Conservation (phyloP, 345 rosid genomes). For the Carallia pectinifolia region DNA sequence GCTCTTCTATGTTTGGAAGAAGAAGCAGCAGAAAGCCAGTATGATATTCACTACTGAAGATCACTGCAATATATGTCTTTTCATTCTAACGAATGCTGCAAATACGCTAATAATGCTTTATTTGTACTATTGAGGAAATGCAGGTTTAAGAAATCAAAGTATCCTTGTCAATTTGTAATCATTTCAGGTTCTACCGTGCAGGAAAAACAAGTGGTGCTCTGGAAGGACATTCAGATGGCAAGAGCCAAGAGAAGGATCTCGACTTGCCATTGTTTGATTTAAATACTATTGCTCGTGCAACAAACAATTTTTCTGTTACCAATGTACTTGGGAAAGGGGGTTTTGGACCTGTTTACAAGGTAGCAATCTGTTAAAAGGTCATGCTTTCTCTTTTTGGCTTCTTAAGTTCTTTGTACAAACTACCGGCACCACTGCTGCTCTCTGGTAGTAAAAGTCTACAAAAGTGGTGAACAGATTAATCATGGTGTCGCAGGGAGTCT, state of each 20-base stretch:
- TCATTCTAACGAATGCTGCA: background rate
- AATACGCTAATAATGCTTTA: background rate
- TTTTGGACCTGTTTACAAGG: slow-evolving; percentile 16
- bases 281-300: background rate
- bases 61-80: background rate
- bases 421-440: background rate
- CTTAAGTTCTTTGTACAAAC: too few species aligned
- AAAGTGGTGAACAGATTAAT: background rate
- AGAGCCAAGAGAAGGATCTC: background rate
- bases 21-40: background rate
- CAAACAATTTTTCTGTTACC: slow-evolving; percentile 2
- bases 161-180: background rate
- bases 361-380: background rate
- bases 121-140: background rate
- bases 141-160: background rate
- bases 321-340: slow-evolving; percentile 10
- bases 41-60: background rate
- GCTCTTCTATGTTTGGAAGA: background rate
- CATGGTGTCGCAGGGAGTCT: background rate
- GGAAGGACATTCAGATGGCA: background rate
- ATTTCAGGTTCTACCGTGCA: background rate
- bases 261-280: slow-evolving; percentile 6
- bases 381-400: background rate
- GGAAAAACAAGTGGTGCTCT: background rate
- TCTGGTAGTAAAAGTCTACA: background rate